Conservation (phyloP, 2,329 filamentous ascomycete genomes). For the Colletotrichum lindemuthianum region DNA sequence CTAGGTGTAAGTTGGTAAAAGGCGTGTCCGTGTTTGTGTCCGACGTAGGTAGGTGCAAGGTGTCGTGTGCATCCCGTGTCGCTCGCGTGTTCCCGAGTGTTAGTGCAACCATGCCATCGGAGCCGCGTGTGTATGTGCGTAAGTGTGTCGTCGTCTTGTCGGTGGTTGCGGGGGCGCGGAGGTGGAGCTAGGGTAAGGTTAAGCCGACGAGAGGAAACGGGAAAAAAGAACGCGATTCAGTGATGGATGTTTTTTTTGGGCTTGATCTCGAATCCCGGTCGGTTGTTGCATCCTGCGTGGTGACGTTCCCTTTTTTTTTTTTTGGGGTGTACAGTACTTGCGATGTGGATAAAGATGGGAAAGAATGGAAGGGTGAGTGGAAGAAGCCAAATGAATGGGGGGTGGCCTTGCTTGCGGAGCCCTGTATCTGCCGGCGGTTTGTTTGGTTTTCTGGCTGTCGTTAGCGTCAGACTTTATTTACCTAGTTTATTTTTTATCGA, state of each 20-base stretch:
- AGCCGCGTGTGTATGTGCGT: not conserved
- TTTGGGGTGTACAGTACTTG: not conserved
- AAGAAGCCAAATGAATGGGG: not conserved
- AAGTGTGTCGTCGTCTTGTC: not conserved
- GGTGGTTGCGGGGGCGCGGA: too few relatives aligned
- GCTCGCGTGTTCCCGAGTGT: not conserved
- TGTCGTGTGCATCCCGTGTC: not conserved
- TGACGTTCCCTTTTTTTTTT: too few relatives aligned
- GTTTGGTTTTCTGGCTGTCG: not conserved
- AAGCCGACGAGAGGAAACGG: not conserved
- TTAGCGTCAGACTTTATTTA: not conserved
- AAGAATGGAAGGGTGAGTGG: not conserved
- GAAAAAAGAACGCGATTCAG: not conserved
- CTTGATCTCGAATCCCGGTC: too few relatives aligned
- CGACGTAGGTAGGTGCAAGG: not conserved
- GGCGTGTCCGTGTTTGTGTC: not conserved
- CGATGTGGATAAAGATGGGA: not conserved
- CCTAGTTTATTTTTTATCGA: not conserved
- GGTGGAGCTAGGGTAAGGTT: not conserved
- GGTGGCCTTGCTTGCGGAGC: not conserved
- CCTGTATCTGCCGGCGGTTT: not conserved
- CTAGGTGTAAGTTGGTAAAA: too few relatives aligned
- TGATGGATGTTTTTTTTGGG: not conserved
- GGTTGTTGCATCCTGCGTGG: too few relatives aligned
- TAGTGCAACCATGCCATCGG: constrained; percentile 1